Conservation (phyloP, 345 rosid genomes). For the Mercurialis annua region DNA sequence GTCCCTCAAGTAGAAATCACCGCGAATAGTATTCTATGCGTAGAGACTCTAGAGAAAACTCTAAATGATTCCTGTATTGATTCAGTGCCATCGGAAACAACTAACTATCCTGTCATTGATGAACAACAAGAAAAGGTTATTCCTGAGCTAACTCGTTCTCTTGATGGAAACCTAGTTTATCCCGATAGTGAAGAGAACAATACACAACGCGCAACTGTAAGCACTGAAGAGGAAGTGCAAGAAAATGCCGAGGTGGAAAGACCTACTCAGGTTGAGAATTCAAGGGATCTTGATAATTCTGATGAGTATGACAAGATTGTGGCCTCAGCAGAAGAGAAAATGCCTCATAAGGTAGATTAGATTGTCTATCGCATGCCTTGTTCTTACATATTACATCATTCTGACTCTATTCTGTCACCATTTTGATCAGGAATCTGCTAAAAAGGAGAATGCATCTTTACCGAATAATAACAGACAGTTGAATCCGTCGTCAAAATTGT, state of each 20-base stretch:
- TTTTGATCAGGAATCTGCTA: slow-evolving; percentile 29
- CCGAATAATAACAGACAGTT: slow-evolving; percentile 37
- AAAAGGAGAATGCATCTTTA: slow-evolving; percentile 28
- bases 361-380: slow-evolving; percentile 3
- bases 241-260: slow-evolving; percentile 16
- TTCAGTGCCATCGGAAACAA: slow-evolving; percentile 14
- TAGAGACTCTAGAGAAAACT: slow-evolving; percentile 10
- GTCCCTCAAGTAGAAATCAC: slow-evolving; percentile 20
- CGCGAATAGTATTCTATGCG: slow-evolving; percentile 11
- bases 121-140: slow-evolving; percentile 24
- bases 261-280: slow-evolving; percentile 23
- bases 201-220: slow-evolving; percentile 17
- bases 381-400: slow-evolving; percentile 2
- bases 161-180: slow-evolving; percentile 14
- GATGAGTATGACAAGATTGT: slow-evolving; percentile 14
- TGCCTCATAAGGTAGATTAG: slow-evolving; percentile 41
- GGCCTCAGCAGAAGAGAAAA: slow-evolving; percentile 26
- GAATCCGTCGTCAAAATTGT: slow-evolving; percentile 34
- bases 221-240: slow-evolving; percentile 19
- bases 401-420: slow-evolving; percentile 13
- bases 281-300: slow-evolving; percentile 23
- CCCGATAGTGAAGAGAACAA: slow-evolving; percentile 11
- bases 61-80: slow-evolving; percentile 17
- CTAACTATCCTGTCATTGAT: slow-evolving; percentile 4
- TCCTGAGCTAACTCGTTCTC: slow-evolving; percentile 20